Evolutionary conservation across 495 filamentous ascomycete species (phyloP).

Genomic region (Thermothielavioides terrestris): DNA sequence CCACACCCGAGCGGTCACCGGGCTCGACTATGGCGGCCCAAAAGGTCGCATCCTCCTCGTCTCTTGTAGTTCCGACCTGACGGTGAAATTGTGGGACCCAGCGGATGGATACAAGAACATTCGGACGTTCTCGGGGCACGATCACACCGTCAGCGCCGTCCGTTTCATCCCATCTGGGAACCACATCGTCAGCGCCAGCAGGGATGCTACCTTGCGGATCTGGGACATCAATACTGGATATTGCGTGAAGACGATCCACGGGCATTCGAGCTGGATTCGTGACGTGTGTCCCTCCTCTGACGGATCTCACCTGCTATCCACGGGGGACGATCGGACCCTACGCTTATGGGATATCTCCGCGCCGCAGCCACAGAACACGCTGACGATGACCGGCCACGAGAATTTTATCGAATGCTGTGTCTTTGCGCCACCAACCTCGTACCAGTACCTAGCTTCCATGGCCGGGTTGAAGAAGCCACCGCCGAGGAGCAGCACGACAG

Average conservation of each 20-base stretch:
- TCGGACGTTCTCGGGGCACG: constrained; percentile 83
- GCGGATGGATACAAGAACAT: constrained; percentile 92
- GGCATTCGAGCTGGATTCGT: constrained; percentile 79
- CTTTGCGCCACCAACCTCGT: constrained; percentile 73
- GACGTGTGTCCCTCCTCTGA: constrained; percentile 76
- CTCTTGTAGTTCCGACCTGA: constrained; percentile 82
- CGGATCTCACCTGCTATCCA: constrained; percentile 71
- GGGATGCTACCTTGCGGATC: constrained; percentile 77
- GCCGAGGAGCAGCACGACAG: constrained; percentile 59
- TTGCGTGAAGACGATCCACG: constrained; percentile 73
- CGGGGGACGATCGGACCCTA: constrained; percentile 69
- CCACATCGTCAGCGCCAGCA: constrained; percentile 68
- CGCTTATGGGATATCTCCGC: constrained; percentile 75
- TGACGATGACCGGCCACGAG: constrained; percentile 82
- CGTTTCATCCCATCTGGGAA: constrained; percentile 80
- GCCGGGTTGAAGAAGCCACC: constrained; percentile 73
- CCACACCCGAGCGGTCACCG: constrained; percentile 80
- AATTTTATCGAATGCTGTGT: constrained; percentile 82
- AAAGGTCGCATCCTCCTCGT: constrained; percentile 75
- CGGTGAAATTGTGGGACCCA: constrained; percentile 95
- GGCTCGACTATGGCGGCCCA: constrained; percentile 85
- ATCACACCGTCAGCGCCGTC: constrained; percentile 80
- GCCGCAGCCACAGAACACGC: constrained; percentile 59
- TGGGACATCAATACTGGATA: constrained; percentile 92
- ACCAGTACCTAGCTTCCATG: constrained; percentile 66